Percentiles rank a stretch among this genome's conserved stretches.
Conservation (phyloP, 2,329 filamentous ascomycete genomes). For the Cladophialophora yegresii region DNA sequence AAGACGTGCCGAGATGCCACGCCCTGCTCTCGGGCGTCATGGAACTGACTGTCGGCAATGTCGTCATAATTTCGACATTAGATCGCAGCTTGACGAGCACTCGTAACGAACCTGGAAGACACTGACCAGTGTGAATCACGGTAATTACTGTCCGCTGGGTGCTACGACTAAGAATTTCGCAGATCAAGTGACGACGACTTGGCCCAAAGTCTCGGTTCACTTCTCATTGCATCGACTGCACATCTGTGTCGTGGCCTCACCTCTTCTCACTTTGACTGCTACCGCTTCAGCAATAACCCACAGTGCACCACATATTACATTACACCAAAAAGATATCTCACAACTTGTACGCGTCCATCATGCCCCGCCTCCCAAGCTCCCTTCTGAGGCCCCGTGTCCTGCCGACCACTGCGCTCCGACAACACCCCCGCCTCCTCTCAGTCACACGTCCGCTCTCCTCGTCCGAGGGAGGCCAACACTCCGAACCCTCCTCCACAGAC, state of each 20-base stretch:
- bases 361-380: slow-evolving; percentile 6
- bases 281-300: not conserved
- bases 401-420: not conserved
- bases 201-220: no score
- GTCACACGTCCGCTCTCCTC: not conserved
- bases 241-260: not conserved
- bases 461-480: not conserved
- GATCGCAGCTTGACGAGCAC: not conserved
- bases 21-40: not conserved
- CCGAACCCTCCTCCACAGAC: slow-evolving; percentile 4
- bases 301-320: not conserved
- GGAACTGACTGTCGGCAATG: not conserved
- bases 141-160: not conserved
- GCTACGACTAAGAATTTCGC: not conserved
- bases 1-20: no score
- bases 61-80: not conserved
- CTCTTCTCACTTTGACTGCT: not conserved
- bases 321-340: not conserved
- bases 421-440: not conserved
- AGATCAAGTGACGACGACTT: no score
- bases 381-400: not conserved
- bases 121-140: not conserved
- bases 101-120: not conserved
- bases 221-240: not conserved
- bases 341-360: not conserved